These are phyloP conservation scores for Phanerochaete carnosa DNA, from an alignment of 768 basidiomycete species.

Conservation along the genomic window DNA sequence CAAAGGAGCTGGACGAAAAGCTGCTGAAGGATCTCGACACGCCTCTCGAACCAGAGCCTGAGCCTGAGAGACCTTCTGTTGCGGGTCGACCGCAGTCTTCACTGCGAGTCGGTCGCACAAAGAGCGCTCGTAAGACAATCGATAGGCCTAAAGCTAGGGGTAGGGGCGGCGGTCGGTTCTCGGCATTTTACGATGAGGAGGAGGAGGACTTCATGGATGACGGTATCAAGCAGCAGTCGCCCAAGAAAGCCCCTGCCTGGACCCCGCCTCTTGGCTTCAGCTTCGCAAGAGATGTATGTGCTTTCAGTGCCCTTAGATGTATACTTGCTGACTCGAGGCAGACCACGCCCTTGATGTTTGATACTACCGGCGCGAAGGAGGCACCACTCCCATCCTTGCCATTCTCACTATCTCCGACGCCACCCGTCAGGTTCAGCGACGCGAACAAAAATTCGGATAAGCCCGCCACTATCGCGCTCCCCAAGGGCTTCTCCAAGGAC, in stretches of 20 bases:
- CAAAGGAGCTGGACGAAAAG: constrained; percentile 21
- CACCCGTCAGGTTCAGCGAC: constrained; percentile 14
- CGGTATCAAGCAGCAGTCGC: constrained; percentile 33
- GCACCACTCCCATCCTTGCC: constrained; percentile 64
- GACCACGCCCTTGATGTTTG: constrained; percentile 34
- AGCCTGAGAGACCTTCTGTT: constrained; percentile 9
- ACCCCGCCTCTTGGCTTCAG: constrained; percentile 61
- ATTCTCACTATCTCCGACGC: constrained; percentile 52
- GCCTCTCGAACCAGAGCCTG: constrained; percentile 20
- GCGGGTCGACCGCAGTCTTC: constrained; percentile 35
- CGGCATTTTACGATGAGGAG: constrained; percentile 58
- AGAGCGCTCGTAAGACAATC: constrained; percentile 50
- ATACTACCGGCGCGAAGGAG: constrained; percentile 49
- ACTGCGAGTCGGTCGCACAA: constrained; percentile 1
- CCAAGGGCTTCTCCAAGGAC: neutral
- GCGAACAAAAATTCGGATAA: constrained; percentile 17
- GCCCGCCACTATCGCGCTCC: constrained; percentile 4
- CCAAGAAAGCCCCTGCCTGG: constrained; percentile 48
- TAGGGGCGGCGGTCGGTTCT: constrained; percentile 42
- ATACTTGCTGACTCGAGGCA: constrained; percentile 9
- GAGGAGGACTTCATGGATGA: constrained; percentile 34
- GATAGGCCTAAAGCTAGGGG: constrained; percentile 46
- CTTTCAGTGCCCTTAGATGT: neutral
- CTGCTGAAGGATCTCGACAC: constrained; percentile 10
- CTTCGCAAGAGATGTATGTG: constrained; percentile 60